Conservation (phyloP, 345 rosid species). For the Linum tenue region DNA sequence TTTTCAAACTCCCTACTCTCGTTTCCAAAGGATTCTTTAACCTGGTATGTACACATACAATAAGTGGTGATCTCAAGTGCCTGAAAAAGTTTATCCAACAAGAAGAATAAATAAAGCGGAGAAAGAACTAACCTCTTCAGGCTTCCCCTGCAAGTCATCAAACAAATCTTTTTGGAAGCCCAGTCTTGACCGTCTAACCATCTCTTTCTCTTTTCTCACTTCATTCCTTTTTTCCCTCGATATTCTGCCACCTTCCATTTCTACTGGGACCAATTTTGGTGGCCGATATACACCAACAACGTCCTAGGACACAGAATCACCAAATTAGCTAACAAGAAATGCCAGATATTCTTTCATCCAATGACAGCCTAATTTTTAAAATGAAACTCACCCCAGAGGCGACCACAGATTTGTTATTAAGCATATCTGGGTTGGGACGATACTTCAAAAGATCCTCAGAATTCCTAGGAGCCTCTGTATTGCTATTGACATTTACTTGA, state of each 20-base stretch:
- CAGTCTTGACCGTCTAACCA: slow-evolving; percentile 38
- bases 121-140: slow-evolving; percentile 32
- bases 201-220: too few relatives aligned
- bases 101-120: too few relatives aligned
- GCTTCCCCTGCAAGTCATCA: slow-evolving; percentile 67
- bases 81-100: too few relatives aligned
- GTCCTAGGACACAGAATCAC: slow-evolving; percentile 32
- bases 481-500: slow-evolving; percentile 17
- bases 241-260: slow-evolving; percentile 57
- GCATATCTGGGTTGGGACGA: slow-evolving; percentile 80
- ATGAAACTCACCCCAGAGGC: slow-evolving; percentile 23
- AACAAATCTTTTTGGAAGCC: slow-evolving; percentile 58
- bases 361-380: too few relatives aligned
- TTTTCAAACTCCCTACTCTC: slow-evolving; percentile 60
- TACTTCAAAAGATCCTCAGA: slow-evolving; percentile 54
- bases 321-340: slow-evolving; percentile 3
- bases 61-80: too few relatives aligned
- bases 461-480: slow-evolving; percentile 16
- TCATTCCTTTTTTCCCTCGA: too few relatives aligned
- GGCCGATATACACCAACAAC: slow-evolving; percentile 48
- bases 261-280: slow-evolving; percentile 66
- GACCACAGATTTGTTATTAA: slow-evolving; percentile 28
- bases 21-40: slow-evolving; percentile 50
- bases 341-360: too few relatives aligned
- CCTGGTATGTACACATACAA: slow-evolving; percentile 16